Conservation (phyloP, 352 stramenopile genomes). For the Pythium phragmitis region DNA sequence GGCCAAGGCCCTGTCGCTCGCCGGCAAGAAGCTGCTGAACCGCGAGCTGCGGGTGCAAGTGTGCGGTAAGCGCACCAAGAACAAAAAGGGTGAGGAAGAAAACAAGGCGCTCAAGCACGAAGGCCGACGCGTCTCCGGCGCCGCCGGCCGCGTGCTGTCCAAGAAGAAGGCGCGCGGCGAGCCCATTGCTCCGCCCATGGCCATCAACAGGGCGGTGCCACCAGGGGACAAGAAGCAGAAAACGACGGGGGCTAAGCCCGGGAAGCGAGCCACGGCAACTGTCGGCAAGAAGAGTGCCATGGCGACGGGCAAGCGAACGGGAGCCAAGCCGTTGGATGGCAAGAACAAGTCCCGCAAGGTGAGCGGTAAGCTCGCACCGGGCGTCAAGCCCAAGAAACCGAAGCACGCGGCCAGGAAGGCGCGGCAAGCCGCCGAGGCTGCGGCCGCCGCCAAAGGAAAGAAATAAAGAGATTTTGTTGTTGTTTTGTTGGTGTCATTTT, state of each 20-base stretch:
- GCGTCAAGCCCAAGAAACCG: constrained; percentile 55
- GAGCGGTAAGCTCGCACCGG: constrained; percentile 26
- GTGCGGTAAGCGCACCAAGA: constrained; percentile 86
- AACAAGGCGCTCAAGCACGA: constrained; percentile 46
- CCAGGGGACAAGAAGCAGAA: neutral
- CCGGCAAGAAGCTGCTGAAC: constrained; percentile 64
- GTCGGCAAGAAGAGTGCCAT: constrained; percentile 36
- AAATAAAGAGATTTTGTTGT: constrained; percentile 17
- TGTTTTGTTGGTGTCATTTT: constrained; percentile 5
- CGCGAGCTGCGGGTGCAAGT: constrained; percentile 76
- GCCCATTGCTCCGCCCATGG: neutral
- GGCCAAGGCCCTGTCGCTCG: constrained; percentile 66
- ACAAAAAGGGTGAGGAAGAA: constrained; percentile 59
- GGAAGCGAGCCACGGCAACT: constrained; percentile 26
- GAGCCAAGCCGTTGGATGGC: constrained; percentile 26
- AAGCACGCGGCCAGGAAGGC: constrained; percentile 74
- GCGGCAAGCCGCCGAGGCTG: constrained; percentile 47
- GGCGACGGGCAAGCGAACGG: neutral
- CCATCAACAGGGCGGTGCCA: constrained; percentile 5
- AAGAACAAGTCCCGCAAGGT: constrained; percentile 35
- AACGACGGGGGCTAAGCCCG: constrained; percentile 20
- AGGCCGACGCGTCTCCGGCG: constrained; percentile 53
- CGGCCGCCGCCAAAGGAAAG: constrained; percentile 14
- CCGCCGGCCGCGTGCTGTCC: constrained; percentile 53
- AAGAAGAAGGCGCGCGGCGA: constrained; percentile 51